Evolutionary conservation across 306 rosid species (phyloP).

Genomic region (Prosopis cineraria): DNA sequence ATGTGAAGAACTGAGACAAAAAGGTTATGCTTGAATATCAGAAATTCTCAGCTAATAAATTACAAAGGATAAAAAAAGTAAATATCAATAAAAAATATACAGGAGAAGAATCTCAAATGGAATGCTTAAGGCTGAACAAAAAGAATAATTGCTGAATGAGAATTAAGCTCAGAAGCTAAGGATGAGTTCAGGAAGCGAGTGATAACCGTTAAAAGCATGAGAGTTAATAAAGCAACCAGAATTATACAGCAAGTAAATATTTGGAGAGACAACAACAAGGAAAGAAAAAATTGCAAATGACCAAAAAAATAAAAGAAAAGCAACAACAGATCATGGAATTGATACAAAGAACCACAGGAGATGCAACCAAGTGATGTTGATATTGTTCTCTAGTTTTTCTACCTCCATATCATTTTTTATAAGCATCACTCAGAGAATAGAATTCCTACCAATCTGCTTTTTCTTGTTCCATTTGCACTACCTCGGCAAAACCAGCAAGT

Average conservation of each 20-base stretch:
- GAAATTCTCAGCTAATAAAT: neutral
- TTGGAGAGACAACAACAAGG: neutral
- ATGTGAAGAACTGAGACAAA: slow-evolving; percentile 24
- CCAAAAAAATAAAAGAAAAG: neutral
- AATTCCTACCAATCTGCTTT: slow-evolving; percentile 87
- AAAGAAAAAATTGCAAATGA: neutral
- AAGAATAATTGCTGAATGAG: neutral
- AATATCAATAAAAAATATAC: neutral
- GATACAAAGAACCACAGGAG: neutral
- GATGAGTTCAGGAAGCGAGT: neutral
- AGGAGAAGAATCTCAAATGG: neutral
- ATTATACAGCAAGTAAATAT: neutral
- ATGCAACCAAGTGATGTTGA: neutral
- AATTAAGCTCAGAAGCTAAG: slow-evolving; percentile 1
- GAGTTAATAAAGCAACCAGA: neutral
- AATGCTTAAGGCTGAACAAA: neutral
- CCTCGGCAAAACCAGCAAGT: slow-evolving; percentile 88
- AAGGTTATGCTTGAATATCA: slow-evolving; percentile 17
- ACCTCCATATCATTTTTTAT: neutral
- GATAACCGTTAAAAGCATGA: neutral
- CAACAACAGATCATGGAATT: neutral
- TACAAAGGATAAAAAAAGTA: neutral
- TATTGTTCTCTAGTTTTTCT: neutral
- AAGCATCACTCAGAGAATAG: slow-evolving; percentile 17
- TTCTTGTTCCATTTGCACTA: slow-evolving; percentile 85